A percentile compares a stretch with the other conserved stretches of the same genome.
These are phyloP conservation scores for Umbelopsis sp. DNA, from an alignment of 192 early-diverging fungal genomes.

Conservation along the genomic window DNA sequence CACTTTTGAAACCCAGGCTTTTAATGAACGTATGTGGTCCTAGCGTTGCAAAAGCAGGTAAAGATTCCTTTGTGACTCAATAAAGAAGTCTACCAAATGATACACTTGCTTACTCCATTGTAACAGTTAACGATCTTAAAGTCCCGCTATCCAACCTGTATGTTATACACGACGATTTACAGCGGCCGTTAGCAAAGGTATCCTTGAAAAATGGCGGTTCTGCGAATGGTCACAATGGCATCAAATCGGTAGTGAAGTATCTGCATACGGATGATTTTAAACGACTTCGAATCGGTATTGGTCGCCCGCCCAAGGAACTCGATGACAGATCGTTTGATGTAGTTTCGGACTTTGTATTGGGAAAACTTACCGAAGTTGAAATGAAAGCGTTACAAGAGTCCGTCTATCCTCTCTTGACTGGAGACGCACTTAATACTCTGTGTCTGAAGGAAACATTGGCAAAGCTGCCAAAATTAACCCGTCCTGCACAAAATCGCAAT, in stretches of 20 bases:
- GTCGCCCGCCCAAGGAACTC: conserved; percentile 46
- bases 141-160: conserved; percentile 49
- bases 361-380: conserved; percentile 51
- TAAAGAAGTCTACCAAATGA: neutral
- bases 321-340: conserved; percentile 34
- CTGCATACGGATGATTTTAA: conserved; percentile 55
- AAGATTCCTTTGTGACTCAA: neutral
- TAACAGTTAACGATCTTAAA: conserved; percentile 49
- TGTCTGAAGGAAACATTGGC: neutral
- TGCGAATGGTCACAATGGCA: conserved; percentile 76
- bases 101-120: neutral
- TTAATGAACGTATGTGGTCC: conserved; percentile 74
- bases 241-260: conserved; percentile 63
- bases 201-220: conserved; percentile 63
- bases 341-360: conserved; percentile 63
- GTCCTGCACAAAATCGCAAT: neutral
- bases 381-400: conserved; percentile 43
- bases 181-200: conserved; percentile 63
- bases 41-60: conserved; percentile 64
- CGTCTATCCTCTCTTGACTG: conserved; percentile 39
- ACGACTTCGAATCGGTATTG: conserved; percentile 71
- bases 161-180: conserved; percentile 76
- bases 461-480: neutral
- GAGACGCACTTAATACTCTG: neutral
- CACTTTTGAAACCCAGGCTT: conserved; percentile 62